These are phyloP conservation scores for Tolypocladium paradoxum DNA, from an alignment of 2,329 filamentous ascomycete species.

Conservation along the genomic window DNA sequence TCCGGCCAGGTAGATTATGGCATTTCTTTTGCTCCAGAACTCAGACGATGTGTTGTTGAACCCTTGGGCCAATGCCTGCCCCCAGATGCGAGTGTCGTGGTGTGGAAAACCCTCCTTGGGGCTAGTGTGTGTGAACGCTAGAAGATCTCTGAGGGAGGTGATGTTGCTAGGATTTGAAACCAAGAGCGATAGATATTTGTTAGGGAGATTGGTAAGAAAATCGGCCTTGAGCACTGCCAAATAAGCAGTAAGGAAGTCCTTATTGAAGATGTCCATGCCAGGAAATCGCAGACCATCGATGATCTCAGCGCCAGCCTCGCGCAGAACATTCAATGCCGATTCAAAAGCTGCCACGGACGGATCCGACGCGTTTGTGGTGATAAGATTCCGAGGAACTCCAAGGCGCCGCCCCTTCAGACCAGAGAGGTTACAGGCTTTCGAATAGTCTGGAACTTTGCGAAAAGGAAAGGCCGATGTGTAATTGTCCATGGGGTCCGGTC, in stretches of 20 bases:
- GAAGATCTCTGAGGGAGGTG: not conserved
- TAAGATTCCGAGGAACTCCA: conserved; percentile 52
- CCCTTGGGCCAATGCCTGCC: conserved; percentile 34
- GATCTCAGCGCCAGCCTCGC: conserved; percentile 45
- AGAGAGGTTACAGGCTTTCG: conserved; percentile 41
- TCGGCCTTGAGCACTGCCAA: conserved; percentile 37
- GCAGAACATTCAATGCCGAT: conserved; percentile 37
- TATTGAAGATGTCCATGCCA: conserved; percentile 24
- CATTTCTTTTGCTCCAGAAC: not conserved
- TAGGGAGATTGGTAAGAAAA: conserved; percentile 29
- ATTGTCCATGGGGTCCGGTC: conserved; percentile 47
- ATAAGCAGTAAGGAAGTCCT: not conserved
- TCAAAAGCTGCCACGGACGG: conserved; percentile 30
- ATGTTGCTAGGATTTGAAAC: not conserved
- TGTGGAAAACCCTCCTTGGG: not conserved
- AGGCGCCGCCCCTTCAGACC: conserved; percentile 47
- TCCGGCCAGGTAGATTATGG: not conserved
- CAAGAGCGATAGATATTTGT: not conserved
- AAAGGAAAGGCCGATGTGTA: conserved; percentile 53
- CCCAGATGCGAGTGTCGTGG: not conserved
- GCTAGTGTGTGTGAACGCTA: not conserved
- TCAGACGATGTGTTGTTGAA: not conserved
- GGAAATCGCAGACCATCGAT: conserved; percentile 29
- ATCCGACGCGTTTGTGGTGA: not conserved
- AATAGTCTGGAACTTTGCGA: conserved; percentile 46